Conservation (phyloP, 805 yeast genomes). For the Hanseniaspora singularis region DNA sequence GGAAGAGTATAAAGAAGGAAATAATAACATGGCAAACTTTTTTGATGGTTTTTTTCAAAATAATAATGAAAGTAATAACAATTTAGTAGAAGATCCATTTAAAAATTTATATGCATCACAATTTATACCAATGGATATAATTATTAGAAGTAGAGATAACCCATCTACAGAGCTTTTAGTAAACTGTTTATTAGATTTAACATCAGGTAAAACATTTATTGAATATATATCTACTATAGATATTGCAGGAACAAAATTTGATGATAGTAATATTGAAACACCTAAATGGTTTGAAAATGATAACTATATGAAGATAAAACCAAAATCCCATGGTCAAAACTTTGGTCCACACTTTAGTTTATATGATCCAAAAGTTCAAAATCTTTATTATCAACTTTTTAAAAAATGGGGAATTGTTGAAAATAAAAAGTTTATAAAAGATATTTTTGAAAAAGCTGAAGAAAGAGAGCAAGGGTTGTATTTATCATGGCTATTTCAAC, state of each 20-base stretch:
- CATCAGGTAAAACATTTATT: not conserved
- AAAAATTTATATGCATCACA: not conserved
- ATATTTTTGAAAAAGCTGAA: constrained; percentile 9
- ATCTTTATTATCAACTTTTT: not conserved
- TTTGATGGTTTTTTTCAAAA: not conserved
- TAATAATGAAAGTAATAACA: not conserved
- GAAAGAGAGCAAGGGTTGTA: constrained; percentile 9
- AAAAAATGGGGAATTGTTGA: constrained; percentile 12
- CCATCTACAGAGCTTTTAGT: not conserved
- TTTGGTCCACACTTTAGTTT: constrained; percentile 4
- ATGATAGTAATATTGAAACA: not conserved
- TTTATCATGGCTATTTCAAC: constrained; percentile 8
- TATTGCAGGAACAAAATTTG: not conserved
- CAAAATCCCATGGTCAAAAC: not conserved
- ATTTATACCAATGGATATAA: not conserved
- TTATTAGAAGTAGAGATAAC: not conserved
- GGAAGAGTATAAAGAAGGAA: not conserved
- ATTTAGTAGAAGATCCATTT: not conserved
- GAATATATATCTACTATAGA: not conserved
- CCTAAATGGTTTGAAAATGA: not conserved
- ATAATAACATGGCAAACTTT: not conserved
- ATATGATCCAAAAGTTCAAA: constrained; percentile 7
- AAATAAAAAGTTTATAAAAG: constrained; percentile 4
- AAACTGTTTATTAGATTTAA: not conserved
- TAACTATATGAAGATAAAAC: not conserved